Conservation (phyloP, 345 rosid genomes). For the Populus ilicifolia region DNA sequence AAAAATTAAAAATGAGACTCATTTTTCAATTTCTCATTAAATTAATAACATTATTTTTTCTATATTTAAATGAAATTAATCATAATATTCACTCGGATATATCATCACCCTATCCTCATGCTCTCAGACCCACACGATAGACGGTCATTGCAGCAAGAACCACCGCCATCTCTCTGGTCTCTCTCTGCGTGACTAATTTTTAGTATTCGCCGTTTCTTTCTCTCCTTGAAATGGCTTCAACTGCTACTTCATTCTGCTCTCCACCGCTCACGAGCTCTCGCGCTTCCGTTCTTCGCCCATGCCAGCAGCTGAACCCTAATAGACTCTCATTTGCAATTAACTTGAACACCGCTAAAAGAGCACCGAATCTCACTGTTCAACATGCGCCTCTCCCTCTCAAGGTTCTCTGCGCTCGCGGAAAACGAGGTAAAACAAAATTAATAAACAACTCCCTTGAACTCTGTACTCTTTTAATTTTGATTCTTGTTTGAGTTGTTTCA, state of each 20-base stretch:
- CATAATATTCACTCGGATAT: background rate
- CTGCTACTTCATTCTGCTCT: conserved; percentile 3
- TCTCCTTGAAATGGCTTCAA: conserved; percentile 20
- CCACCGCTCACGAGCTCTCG: conserved; percentile 9
- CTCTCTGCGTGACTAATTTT: background rate
- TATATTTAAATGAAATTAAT: no score
- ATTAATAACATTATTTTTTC: no score
- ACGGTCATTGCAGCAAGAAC: background rate
- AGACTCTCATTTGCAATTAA: conserved; percentile 30
- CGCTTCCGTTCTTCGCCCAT: conserved; percentile 16
- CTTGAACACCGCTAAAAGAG: background rate
- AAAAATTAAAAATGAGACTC: no score
- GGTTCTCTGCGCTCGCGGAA: conserved; percentile 5
- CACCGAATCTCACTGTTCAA: background rate
- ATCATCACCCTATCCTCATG: background rate
- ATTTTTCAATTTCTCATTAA: no score
- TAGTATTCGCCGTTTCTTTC: background rate
- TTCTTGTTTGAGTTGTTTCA: background rate
- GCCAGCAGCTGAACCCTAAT: background rate
- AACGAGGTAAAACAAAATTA: conserved; percentile 1
- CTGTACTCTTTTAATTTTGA: background rate
- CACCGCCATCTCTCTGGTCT: background rate
- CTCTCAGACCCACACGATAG: background rate
- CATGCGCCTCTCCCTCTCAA: conserved; percentile 4
- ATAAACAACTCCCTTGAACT: background rate